Evolutionary conservation across 371 early-diverging fungal species (phyloP).

Genomic region (Apophysomyces ossiformis): DNA sequence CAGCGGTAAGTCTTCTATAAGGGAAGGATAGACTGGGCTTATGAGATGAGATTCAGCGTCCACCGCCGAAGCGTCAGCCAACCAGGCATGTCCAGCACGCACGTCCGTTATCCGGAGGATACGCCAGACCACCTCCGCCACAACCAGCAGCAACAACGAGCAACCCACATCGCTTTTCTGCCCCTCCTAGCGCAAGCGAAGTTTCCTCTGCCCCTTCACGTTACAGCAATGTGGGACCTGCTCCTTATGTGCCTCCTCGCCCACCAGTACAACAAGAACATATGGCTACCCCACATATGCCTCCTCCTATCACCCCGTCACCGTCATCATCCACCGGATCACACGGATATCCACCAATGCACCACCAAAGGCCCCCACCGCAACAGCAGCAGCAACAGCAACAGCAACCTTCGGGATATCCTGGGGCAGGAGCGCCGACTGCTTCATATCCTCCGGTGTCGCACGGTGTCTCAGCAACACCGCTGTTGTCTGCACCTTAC

Average conservation of each 20-base stretch:
- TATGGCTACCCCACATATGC: conserved; percentile 29
- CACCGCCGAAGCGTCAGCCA: conserved; percentile 49
- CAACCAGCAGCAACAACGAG: conserved; percentile 24
- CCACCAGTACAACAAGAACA: conserved; percentile 17
- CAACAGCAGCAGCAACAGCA: conserved; percentile 6
- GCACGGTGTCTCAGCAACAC: conserved; percentile 3
- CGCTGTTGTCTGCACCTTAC: conserved; percentile 24
- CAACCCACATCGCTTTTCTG: conserved; percentile 15
- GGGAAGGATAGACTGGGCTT: not conserved
- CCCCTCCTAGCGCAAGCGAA: conserved; percentile 22
- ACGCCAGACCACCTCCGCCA: conserved; percentile 21
- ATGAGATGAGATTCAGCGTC: conserved; percentile 29
- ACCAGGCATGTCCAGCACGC: conserved; percentile 33
- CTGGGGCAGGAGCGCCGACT: conserved; percentile 16
- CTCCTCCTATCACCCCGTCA: conserved; percentile 16
- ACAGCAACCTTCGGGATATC: conserved; percentile 13
- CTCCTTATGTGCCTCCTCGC: conserved; percentile 24
- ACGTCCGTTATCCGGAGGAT: conserved; percentile 23
- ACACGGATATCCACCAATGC: conserved; percentile 18
- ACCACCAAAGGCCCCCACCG: conserved; percentile 9
- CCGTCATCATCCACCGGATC: conserved; percentile 24
- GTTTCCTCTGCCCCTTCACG: conserved; percentile 30
- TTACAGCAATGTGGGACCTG: conserved; percentile 20
- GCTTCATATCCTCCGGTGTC: conserved; percentile 2
- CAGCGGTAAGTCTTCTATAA: conserved; percentile 45